A percentile compares a stretch with the other conserved stretches of the same genome.
Conservation (phyloP, 2,329 filamentous ascomycete genomes). For the Colletotrichum sp. region DNA sequence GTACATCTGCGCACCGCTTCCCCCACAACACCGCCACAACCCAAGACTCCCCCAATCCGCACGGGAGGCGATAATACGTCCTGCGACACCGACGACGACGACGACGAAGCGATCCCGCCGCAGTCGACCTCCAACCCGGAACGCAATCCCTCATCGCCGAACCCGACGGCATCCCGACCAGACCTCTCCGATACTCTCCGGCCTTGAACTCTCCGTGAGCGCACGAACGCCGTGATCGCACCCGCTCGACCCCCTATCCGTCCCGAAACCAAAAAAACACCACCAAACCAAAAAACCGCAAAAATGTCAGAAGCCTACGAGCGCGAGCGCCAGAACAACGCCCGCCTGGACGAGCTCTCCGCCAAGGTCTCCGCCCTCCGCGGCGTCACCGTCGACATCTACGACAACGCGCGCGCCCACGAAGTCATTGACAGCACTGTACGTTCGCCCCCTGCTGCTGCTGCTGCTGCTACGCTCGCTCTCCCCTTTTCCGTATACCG, state of each 20-base stretch:
- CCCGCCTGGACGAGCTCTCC: slow-evolving; percentile 88
- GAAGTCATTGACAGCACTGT: slow-evolving; percentile 88
- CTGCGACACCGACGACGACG: not conserved
- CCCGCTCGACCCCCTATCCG: not conserved
- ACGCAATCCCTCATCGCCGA: not conserved
- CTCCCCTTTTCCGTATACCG: not conserved
- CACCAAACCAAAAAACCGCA: not conserved
- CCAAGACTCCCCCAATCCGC: not conserved
- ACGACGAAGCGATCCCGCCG: not conserved
- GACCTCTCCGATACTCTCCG: not conserved
- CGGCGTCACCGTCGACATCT: slow-evolving; percentile 95
- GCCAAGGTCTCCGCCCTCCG: slow-evolving; percentile 91
- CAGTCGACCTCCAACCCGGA: not conserved
- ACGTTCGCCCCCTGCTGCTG: slow-evolving; percentile 38
- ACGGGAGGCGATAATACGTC: not conserved
- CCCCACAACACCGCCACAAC: not conserved
- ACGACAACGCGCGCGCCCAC: slow-evolving; percentile 91
- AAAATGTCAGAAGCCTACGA: slow-evolving; percentile 79
- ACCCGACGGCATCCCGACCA: not conserved
- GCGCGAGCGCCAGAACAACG: slow-evolving; percentile 90
- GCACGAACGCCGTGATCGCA: not conserved
- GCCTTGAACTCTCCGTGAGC: not conserved
- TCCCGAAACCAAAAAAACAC: not conserved
- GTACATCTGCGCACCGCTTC: not conserved
- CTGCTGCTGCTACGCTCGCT: not conserved